These are phyloP conservation scores for Phytopythium aichiense DNA, from an alignment of 352 stramenopile species.

Conservation along the genomic window DNA sequence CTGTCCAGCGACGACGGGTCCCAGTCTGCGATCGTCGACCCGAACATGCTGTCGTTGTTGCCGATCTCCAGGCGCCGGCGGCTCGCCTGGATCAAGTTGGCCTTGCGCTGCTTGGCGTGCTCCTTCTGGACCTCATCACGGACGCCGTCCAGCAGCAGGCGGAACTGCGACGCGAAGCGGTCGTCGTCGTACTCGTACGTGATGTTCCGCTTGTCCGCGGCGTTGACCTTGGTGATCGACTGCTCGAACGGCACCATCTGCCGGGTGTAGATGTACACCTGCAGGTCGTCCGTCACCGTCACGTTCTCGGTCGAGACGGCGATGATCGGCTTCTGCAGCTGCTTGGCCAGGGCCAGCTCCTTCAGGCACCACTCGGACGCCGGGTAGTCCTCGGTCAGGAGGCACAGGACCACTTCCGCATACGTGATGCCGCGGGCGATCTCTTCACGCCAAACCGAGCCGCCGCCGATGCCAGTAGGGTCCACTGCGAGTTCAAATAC, in stretches of 20 bases:
- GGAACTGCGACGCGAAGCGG: conserved; percentile 51
- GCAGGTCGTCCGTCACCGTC: conserved; percentile 62
- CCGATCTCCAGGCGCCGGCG: conserved; percentile 22
- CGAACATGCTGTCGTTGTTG: conserved; percentile 25
- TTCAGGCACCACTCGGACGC: conserved; percentile 78
- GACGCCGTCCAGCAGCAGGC: conserved; percentile 62
- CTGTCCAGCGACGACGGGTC: conserved; percentile 24
- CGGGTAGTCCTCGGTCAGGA: conserved; percentile 73
- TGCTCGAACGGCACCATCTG: conserved; percentile 81
- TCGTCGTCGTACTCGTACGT: conserved; percentile 66
- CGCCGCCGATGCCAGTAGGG: conserved; percentile 71
- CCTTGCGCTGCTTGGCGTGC: conserved; percentile 65
- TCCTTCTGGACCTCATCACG: conserved; percentile 77
- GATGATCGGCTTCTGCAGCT: conserved; percentile 61
- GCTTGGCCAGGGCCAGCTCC: conserved; percentile 72
- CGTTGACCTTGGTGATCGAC: conserved; percentile 55
- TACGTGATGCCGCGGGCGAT: conserved; percentile 79
- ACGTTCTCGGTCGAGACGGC: conserved; percentile 59
- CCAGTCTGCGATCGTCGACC: conserved; percentile 31
- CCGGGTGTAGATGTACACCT: conserved; percentile 83
- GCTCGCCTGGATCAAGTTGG: conserved; percentile 30
- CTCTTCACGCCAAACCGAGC: conserved; percentile 77
- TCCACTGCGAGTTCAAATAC: conserved; percentile 33
- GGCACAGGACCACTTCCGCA: conserved; percentile 60
- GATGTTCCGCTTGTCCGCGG: conserved; percentile 48